A percentile compares a stretch with the other conserved stretches of the same genome.
Evolutionary conservation across 768 basidiomycete species (phyloP).

Genomic region (Mycena crocata): DNA sequence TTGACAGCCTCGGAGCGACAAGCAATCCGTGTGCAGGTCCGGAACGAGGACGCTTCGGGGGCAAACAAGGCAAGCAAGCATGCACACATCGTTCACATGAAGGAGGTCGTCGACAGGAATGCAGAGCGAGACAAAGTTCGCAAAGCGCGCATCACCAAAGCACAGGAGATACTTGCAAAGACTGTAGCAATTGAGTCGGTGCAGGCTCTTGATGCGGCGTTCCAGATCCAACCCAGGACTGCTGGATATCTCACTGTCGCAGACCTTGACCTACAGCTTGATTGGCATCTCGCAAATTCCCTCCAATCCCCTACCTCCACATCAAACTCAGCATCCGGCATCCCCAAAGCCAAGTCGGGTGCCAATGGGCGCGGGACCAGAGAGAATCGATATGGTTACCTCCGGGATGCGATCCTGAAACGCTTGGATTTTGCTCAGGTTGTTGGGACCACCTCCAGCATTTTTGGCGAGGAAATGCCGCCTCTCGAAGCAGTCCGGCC

Average conservation of each 20-base stretch:
- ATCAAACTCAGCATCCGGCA: not conserved
- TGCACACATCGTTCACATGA: conserved; percentile 3
- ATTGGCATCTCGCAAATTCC: conserved; percentile 8
- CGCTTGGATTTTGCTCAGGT: no score
- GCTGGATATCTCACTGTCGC: conserved; percentile 6
- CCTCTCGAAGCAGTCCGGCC: no score
- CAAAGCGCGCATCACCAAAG: not conserved
- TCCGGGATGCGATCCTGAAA: no score
- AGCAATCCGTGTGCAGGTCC: conserved; percentile 1
- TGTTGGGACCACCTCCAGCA: no score
- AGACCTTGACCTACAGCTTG: conserved; percentile 4
- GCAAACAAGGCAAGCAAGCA: not conserved
- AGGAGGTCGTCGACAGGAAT: conserved; percentile 6
- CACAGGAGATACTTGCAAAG: not conserved
- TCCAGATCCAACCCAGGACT: not conserved
- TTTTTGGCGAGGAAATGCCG: no score
- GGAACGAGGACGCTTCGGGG: not conserved
- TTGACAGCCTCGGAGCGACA: not conserved
- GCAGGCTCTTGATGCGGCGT: not conserved
- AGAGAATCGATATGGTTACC: no score
- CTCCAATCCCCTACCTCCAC: not conserved
- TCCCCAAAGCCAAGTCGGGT: conserved; percentile 5
- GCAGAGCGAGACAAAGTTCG: not conserved
- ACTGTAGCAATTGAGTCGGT: not conserved
- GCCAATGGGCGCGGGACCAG: not conserved